Percentiles rank a stretch among this genome's conserved stretches.
Conservation (phyloP, 306 rosid species). For the Potentilla sterilis region DNA sequence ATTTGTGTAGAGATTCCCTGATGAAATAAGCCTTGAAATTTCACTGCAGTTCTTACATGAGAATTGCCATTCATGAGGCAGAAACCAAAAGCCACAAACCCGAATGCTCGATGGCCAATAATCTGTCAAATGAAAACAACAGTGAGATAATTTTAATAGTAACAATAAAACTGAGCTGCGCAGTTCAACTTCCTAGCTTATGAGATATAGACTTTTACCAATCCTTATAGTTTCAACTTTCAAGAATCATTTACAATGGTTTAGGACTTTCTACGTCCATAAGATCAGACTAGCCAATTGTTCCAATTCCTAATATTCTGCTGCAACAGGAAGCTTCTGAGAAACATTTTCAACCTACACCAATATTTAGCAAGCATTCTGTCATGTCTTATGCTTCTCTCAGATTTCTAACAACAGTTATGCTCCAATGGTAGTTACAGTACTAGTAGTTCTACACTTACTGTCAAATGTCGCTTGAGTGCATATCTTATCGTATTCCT, state of each 20-base stretch:
- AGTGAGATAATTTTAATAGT: neutral
- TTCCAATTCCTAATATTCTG: neutral
- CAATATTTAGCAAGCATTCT: neutral
- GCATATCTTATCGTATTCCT: neutral
- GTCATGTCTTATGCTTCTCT: neutral
- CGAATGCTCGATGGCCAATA: conserved; percentile 71
- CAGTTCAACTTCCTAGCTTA: neutral
- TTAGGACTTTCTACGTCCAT: neutral
- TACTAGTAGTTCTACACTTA: neutral
- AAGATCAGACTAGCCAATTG: neutral
- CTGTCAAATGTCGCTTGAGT: neutral
- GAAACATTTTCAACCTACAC: neutral
- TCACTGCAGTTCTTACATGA: conserved; percentile 66
- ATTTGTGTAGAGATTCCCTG: conserved; percentile 30
- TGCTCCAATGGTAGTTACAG: neutral
- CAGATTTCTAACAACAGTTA: neutral
- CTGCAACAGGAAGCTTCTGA: neutral
- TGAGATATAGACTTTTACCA: neutral
- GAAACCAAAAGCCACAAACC: conserved; percentile 85
- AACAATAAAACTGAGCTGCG: neutral
- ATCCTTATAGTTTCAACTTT: neutral
- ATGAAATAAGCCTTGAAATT: conserved; percentile 34
- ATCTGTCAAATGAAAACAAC: conserved; percentile 39
- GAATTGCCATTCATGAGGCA: conserved; percentile 72
- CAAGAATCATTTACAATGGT: neutral